Conservation (phyloP, 495 filamentous ascomycete species). For the Entonaema liquescens region DNA sequence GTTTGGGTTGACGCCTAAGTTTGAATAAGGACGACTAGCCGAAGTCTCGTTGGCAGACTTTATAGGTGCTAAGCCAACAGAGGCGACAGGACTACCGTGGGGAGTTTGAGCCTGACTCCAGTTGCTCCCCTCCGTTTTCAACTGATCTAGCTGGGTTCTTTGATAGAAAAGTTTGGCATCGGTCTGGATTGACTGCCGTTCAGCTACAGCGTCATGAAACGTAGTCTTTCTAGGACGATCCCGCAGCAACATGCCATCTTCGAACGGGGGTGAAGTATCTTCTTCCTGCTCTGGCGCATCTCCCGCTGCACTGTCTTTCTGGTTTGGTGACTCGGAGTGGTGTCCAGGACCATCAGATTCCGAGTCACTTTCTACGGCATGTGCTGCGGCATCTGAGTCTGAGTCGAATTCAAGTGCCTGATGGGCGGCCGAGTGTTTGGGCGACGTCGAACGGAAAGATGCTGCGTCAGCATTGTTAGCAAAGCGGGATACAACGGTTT, state of each 20-base stretch:
- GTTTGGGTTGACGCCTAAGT: conserved; percentile 15
- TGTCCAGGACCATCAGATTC: conserved; percentile 16
- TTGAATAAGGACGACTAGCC: conserved; percentile 19
- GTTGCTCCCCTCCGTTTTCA: conserved; percentile 55
- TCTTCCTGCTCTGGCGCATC: conserved; percentile 6
- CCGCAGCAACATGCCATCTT: conserved; percentile 72
- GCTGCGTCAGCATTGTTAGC: conserved; percentile 36
- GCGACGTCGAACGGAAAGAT: conserved; percentile 39
- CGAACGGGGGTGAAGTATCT: conserved; percentile 33
- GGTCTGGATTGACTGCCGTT: conserved; percentile 88
- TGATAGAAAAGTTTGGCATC: conserved; percentile 97
- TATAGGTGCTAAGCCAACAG: conserved; percentile 19
- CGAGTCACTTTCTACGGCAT: conserved; percentile 36
- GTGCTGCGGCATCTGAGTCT: conserved; percentile 38
- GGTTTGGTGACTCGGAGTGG: conserved; percentile 1
- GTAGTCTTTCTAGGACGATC: conserved; percentile 82
- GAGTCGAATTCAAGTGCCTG: conserved; percentile 43
- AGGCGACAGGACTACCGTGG: conserved; percentile 59
- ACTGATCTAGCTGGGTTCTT: conserved; percentile 73
- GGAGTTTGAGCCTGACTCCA: conserved; percentile 60
- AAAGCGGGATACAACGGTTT: not conserved
- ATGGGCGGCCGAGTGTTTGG: conserved; percentile 28
- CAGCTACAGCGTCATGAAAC: conserved; percentile 85
- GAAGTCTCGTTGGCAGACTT: conserved; percentile 25
- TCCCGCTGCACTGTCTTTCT: conserved; percentile 2